A percentile compares a stretch with the other conserved stretches of the same genome.
These are phyloP conservation scores for Hsuehochloa calcarea DNA, from an alignment of 176 grass and related monocot genomes.

Conservation along the genomic window DNA sequence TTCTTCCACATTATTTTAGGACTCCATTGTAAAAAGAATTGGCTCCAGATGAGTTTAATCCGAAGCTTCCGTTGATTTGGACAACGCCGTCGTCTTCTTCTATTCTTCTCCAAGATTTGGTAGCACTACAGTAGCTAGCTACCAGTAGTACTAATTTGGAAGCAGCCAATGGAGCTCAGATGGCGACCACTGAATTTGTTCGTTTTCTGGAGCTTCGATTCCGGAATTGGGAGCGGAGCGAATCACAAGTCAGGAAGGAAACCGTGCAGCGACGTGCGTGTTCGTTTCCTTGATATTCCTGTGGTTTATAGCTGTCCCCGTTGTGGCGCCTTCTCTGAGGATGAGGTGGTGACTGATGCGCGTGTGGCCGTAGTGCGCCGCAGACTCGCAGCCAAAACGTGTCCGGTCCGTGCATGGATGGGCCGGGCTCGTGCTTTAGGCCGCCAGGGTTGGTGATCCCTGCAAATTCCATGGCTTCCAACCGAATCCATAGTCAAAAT, in stretches of 20 bases:
- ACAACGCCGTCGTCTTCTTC: constrained; percentile 4
- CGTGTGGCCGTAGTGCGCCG: constrained; percentile 27
- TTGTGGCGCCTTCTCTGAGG: not conserved
- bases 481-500: not conserved
- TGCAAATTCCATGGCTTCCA: not conserved
- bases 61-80: constrained; percentile 34
- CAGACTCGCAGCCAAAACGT: constrained; percentile 30
- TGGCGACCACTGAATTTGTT: not conserved
- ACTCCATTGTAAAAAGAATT: constrained; percentile 31
- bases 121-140: not conserved
- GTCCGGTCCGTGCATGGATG: not conserved
- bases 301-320: not conserved
- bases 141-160: not conserved
- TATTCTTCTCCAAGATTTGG: not conserved
- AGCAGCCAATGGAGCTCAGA: not conserved
- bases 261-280: constrained; percentile 8
- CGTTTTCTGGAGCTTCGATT: not conserved
- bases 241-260: not conserved
- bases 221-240: not conserved
- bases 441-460: constrained; percentile 5
- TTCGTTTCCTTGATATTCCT: not conserved
- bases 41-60: constrained; percentile 11
- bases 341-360: not conserved
- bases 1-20: constrained; percentile 22
- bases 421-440: not conserved